Percentiles rank a stretch among this genome's conserved stretches.
Conservation (phyloP, 148 eudicot species). For the Camellia lanceoleosa region DNA sequence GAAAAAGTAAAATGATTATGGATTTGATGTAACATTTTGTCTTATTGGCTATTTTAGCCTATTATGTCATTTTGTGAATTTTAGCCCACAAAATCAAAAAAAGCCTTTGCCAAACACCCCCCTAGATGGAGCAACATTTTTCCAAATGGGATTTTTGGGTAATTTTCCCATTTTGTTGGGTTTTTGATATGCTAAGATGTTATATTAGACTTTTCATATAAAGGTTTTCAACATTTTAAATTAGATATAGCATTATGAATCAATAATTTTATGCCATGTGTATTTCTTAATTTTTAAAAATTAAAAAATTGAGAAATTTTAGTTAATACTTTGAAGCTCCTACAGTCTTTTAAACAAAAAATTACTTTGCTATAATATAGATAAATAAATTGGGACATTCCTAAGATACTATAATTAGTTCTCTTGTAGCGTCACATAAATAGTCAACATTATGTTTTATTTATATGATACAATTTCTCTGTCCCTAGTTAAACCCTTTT, state of each 20-base stretch:
- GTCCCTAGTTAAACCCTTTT: not conserved
- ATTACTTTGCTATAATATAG: not conserved
- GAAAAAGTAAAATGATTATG: too few species aligned
- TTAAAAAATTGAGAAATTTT: too few species aligned
- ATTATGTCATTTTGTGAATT: too few species aligned
- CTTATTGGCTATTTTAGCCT: too few species aligned
- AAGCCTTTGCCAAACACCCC: too few species aligned
- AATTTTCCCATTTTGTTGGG: not conserved
- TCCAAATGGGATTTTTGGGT: too few species aligned
- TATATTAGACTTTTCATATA: not conserved
- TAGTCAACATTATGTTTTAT: not conserved
- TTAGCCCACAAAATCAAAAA: too few species aligned
- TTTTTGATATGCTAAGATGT: too few species aligned
- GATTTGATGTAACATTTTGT: too few species aligned
- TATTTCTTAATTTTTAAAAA: too few species aligned
- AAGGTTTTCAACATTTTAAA: not conserved
- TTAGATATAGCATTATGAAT: not conserved
- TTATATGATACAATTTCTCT: not conserved
- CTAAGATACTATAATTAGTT: not conserved
- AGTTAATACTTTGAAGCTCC: too few species aligned
- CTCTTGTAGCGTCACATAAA: not conserved
- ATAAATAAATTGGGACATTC: not conserved
- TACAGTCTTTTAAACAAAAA: not conserved
- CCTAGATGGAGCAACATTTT: too few species aligned
- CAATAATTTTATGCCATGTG: not conserved